Conservation (phyloP, 257 asterid genomes). For the Solanum medicagineum region DNA sequence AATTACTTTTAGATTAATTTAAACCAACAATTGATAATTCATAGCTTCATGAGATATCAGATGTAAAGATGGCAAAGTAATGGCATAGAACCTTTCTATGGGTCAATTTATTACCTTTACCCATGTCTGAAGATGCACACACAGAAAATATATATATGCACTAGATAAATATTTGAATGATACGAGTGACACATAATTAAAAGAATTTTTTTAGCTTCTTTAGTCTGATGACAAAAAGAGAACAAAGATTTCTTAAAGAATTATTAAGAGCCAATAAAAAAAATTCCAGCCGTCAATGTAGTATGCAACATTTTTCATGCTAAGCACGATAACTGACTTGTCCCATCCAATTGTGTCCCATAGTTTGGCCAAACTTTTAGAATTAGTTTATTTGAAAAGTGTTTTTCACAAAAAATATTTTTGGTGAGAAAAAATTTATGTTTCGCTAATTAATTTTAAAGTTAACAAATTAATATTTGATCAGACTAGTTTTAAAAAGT, state of each 20-base stretch:
- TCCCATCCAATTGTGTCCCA: neutral
- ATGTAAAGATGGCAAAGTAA: neutral
- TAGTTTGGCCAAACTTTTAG: neutral
- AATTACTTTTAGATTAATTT: neutral
- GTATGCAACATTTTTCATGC: neutral
- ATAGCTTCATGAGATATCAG: neutral
- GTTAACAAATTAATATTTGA: neutral
- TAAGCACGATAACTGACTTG: neutral
- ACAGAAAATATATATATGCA: neutral
- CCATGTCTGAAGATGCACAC: neutral
- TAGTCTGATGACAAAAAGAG: neutral
- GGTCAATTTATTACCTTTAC: neutral
- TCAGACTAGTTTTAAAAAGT: neutral
- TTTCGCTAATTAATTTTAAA: neutral
- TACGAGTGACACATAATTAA: neutral
- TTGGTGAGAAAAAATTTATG: neutral
- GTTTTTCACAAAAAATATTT: no score
- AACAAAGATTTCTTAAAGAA: neutral
- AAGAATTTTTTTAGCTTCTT: neutral
- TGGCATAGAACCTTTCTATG: neutral
- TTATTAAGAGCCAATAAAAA: neutral
- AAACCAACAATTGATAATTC: neutral
- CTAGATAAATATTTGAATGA: neutral
- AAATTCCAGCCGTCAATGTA: neutral
- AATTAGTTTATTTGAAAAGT: neutral